A percentile compares a stretch with the other conserved stretches of the same genome.
These are phyloP conservation scores for Trichoderma breve DNA, from an alignment of 2,329 filamentous ascomycete genomes.

Conservation along the genomic window DNA sequence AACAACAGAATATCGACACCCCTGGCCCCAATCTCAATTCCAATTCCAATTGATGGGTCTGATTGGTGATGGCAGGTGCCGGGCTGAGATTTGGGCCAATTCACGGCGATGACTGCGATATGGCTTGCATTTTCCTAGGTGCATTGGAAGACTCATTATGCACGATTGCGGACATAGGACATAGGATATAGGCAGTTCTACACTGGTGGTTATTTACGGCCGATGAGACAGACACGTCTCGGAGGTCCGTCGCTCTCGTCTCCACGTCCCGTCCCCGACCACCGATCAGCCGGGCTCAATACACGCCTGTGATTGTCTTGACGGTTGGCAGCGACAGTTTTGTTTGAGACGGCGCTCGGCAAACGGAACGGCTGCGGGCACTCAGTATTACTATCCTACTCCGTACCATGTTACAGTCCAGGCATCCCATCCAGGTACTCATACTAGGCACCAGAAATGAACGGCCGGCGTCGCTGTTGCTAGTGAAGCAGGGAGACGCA, in stretches of 20 bases:
- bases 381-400: neutral
- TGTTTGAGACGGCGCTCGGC: neutral
- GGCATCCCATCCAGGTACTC: neutral
- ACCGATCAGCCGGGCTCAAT: neutral
- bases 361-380: constrained; percentile 2
- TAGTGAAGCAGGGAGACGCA: constrained; percentile 14
- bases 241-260: neutral
- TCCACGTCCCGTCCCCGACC: neutral
- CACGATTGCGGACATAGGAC: constrained; percentile 4
- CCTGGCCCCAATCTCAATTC: neutral
- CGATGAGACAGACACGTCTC: neutral
- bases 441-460: neutral
- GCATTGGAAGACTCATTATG: neutral
- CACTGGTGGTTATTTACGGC: neutral
- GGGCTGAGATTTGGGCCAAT: neutral
- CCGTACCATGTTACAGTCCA: neutral
- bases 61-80: neutral
- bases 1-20: neutral
- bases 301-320: neutral
- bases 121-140: neutral
- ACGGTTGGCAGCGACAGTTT: neutral
- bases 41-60: neutral
- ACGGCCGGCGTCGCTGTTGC: neutral
- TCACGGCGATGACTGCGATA: neutral
- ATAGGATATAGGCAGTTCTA: neutral